Percentiles rank a stretch among this genome's conserved stretches.
Evolutionary conservation across 2,329 filamentous ascomycete genomes (phyloP).

Genomic region (Macrophomina phaseolina): DNA sequence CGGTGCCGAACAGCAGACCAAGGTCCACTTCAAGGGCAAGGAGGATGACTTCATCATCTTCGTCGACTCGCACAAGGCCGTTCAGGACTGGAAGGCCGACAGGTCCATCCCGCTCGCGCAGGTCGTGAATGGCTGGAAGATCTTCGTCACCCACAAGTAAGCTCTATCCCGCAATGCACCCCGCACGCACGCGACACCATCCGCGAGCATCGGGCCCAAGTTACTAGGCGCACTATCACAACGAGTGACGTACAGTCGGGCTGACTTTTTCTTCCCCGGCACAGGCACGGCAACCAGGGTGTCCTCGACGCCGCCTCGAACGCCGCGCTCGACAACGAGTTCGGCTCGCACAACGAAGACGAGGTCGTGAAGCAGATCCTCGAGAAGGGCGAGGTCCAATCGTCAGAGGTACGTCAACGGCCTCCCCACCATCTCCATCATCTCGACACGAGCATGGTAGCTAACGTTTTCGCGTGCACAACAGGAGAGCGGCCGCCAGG

Average conservation of each 20-base stretch:
- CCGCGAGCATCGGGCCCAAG: too few relatives aligned
- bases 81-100: slow-evolving; percentile 84
- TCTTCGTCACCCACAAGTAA: slow-evolving; percentile 90
- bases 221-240: too few relatives aligned
- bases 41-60: slow-evolving; percentile 73
- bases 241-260: too few relatives aligned
- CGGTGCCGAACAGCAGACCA: slow-evolving; percentile 66
- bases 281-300: slow-evolving; percentile 85
- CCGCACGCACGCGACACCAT: slow-evolving; percentile 3
- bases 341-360: slow-evolving; percentile 79
- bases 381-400: slow-evolving; percentile 73
- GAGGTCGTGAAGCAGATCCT: slow-evolving; percentile 83
- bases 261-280: not conserved
- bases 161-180: slow-evolving; percentile 41
- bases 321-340: slow-evolving; percentile 78
- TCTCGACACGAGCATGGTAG: slow-evolving; percentile 27
- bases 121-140: slow-evolving; percentile 85
- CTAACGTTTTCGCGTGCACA: not conserved
- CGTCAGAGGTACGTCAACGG: slow-evolving; percentile 55
- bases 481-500: slow-evolving; percentile 49
- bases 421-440: not conserved
- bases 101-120: slow-evolving; percentile 78
- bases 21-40: slow-evolving; percentile 84
- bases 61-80: slow-evolving; percentile 64
- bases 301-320: slow-evolving; percentile 78